Percentiles rank a stretch among this genome's conserved stretches.
Evolutionary conservation across 208 protist species (phyloP).

Genomic region (Perkinsela sp.): DNA sequence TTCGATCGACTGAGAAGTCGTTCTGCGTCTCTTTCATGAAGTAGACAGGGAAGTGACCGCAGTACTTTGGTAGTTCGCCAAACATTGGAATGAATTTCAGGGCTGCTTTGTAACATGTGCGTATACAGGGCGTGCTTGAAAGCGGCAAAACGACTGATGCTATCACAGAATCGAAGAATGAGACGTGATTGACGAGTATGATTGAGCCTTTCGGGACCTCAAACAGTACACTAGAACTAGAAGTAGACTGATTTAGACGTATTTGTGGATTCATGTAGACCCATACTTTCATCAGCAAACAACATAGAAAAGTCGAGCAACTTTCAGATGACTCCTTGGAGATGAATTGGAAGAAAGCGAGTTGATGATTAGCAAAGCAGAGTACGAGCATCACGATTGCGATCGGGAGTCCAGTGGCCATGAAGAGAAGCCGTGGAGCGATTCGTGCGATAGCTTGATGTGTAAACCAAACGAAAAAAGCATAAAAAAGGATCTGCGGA

Average conservation of each 20-base stretch:
- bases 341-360: neutral
- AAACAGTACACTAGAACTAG: neutral
- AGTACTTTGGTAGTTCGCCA: conserved; percentile 22
- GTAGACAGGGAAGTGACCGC: conserved; percentile 47
- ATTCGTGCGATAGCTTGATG: neutral
- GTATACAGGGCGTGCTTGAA: conserved; percentile 15
- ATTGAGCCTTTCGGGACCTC: conserved; percentile 11
- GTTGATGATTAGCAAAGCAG: neutral
- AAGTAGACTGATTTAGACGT: neutral
- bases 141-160: conserved; percentile 21
- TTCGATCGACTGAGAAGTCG: conserved; percentile 36
- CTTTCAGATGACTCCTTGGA: neutral
- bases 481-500: neutral
- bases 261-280: conserved; percentile 7
- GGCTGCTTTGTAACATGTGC: conserved; percentile 31
- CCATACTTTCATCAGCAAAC: neutral
- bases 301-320: neutral
- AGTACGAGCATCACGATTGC: neutral
- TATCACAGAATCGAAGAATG: conserved; percentile 47
- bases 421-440: neutral
- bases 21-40: conserved; percentile 18
- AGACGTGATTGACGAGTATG: conserved; percentile 40
- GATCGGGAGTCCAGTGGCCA: neutral
- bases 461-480: neutral
- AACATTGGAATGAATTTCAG: conserved; percentile 34